phyloP scores from a whole-genome alignment of 345 rosid species.

The Geranium brycei region DNA sequence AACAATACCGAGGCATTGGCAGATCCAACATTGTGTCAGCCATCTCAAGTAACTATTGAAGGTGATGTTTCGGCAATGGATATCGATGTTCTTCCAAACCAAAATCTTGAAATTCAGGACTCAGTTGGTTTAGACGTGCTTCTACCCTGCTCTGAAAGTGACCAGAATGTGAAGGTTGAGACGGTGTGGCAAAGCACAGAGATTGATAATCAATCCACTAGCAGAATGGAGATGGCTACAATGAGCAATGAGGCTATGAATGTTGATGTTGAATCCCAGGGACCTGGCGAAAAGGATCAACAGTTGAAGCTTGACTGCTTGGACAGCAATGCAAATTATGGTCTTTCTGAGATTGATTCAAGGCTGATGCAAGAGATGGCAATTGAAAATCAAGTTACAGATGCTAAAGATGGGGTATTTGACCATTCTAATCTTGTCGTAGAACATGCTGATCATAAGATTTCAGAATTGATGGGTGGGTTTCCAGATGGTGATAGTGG shows the following conservation, averaged over 20 bases:
- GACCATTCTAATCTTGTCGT: slow-evolving; percentile 2
- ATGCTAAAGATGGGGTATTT: slow-evolving; percentile 10
- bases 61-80: too few species aligned
- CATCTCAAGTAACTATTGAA: not conserved
- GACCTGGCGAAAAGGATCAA: too few species aligned
- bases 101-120: not conserved
- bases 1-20: too few species aligned
- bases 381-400: slow-evolving; percentile 11
- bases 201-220: not conserved
- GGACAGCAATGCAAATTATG: too few species aligned
- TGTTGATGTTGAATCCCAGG: too few species aligned
- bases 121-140: not conserved
- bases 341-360: too few species aligned
- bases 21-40: not conserved
- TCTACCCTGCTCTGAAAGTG: not conserved
- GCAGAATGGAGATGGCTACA: not conserved
- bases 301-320: too few species aligned
- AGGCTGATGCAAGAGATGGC: not conserved
- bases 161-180: not conserved
- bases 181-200: slow-evolving; percentile 1
- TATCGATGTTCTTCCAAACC: not conserved
- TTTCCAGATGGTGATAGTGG: slow-evolving; percentile 33
- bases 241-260: not conserved
- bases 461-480: slow-evolving; percentile 32
- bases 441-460: slow-evolving; percentile 8